A percentile compares a stretch with the other conserved stretches of the same genome.
phyloP scores from a whole-genome alignment of 2,329 filamentous ascomycete species.

The Neofusicoccum umdonicola region DNA sequence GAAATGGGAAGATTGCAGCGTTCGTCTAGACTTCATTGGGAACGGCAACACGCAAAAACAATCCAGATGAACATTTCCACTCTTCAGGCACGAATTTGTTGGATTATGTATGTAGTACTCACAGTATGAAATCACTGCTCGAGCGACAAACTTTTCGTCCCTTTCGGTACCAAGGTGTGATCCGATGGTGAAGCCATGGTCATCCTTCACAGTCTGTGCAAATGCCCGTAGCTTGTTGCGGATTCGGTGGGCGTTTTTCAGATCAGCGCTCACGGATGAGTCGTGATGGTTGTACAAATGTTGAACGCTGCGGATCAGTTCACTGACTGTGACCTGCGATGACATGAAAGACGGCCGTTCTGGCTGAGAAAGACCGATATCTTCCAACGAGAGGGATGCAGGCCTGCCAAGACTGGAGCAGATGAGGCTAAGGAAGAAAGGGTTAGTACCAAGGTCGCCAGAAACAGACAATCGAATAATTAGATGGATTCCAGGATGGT shows the following conservation, averaged over 20 bases:
- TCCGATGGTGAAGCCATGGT: slow-evolving; percentile 11
- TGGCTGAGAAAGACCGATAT: slow-evolving; percentile 2
- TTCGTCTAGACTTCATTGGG: background rate
- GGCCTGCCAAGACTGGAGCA: slow-evolving; percentile 11
- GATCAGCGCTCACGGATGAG: slow-evolving; percentile 1
- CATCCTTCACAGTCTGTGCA: background rate
- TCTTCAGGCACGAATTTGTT: no score
- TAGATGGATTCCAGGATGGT: no score
- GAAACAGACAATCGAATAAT: background rate
- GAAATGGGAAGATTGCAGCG: background rate
- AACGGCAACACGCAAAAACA: no score
- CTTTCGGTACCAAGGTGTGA: background rate
- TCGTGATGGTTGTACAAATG: slow-evolving; percentile 17
- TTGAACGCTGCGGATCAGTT: slow-evolving; percentile 7
- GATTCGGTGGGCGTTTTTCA: slow-evolving; percentile 8
- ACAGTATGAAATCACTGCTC: slow-evolving; percentile 10
- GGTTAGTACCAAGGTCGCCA: background rate
- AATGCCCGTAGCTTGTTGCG: slow-evolving; percentile 7
- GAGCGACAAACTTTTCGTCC: slow-evolving; percentile 3
- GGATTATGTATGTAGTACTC: background rate
- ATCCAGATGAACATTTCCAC: background rate
- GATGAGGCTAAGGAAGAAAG: background rate
- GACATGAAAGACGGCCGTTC: slow-evolving; percentile 11
- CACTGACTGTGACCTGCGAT: slow-evolving; percentile 1
- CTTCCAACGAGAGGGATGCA: slow-evolving; percentile 5